A percentile compares a stretch with the other conserved stretches of the same genome.
These are phyloP conservation scores for Amphibolis antarctica DNA, from an alignment of 106 monocot genomes.

Conservation along the genomic window DNA sequence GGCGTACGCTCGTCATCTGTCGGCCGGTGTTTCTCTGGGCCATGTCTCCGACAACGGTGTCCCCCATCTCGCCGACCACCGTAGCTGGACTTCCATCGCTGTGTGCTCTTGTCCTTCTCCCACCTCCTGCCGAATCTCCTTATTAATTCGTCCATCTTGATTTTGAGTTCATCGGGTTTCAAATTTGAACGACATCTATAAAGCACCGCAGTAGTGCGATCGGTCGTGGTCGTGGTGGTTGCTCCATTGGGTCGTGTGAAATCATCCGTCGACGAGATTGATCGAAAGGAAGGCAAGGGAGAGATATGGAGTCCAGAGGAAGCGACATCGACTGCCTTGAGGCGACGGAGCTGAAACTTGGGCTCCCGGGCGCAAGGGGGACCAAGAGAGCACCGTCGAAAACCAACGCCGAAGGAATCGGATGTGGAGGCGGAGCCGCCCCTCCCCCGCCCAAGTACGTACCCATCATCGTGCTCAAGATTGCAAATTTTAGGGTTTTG, in stretches of 20 bases:
- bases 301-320: neutral
- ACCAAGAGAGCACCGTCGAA: constrained; percentile 18
- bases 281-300: neutral
- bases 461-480: too few species aligned
- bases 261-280: neutral
- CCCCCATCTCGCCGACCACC: constrained; percentile 3
- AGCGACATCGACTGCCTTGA: constrained; percentile 28
- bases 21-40: too few species aligned
- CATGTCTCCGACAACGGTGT: too few species aligned
- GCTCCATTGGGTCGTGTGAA: too few species aligned
- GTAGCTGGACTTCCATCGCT: constrained; percentile 1
- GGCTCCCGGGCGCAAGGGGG: constrained; percentile 36
- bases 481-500: neutral
- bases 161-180: neutral
- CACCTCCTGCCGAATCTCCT: too few species aligned
- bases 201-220: too few species aligned
- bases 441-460: too few species aligned
- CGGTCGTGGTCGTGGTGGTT: too few species aligned
- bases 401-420: neutral
- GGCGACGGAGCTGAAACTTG: constrained; percentile 72
- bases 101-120: neutral
- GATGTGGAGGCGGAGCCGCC: neutral
- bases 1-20: too few species aligned
- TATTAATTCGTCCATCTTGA: too few species aligned
- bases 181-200: neutral